phyloP scores from a whole-genome alignment of 176 grass and related monocot genomes.

The Thalia dealbata region DNA sequence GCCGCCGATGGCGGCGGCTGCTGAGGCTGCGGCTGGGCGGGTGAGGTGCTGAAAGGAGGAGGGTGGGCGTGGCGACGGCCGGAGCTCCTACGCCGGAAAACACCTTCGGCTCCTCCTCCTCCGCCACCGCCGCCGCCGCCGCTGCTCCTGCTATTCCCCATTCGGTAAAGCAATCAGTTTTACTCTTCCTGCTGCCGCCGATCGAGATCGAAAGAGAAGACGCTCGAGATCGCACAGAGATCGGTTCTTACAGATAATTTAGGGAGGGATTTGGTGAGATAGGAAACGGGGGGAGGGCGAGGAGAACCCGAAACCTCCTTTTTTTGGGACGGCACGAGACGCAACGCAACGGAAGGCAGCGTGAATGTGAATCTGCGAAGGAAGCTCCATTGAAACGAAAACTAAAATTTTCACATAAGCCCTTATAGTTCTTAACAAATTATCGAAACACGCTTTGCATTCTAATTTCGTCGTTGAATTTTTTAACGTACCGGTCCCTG shows the following conservation, averaged over 20 bases:
- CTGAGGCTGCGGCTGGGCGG: slow-evolving; percentile 24
- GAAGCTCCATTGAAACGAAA: no score
- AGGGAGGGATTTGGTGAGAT: not conserved
- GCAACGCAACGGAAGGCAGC: not conserved
- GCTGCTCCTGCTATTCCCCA: slow-evolving; percentile 2
- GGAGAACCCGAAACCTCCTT: no score
- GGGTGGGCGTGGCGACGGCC: slow-evolving; percentile 31
- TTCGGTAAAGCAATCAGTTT: not conserved
- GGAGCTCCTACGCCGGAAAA: slow-evolving; percentile 53
- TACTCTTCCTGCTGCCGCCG: not conserved
- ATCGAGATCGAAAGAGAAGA: not conserved
- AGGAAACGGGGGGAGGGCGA: not conserved
- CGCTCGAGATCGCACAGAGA: not conserved
- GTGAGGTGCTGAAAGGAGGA: slow-evolving; percentile 25
- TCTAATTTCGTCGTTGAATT: no score
- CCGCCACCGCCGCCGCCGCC: not conserved
- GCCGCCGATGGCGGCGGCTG: no score
- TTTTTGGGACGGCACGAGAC: not conserved
- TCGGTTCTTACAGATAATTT: not conserved
- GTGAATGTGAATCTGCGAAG: no score
- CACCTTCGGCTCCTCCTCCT: not conserved
- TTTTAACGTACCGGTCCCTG: no score
- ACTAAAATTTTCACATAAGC: not conserved
- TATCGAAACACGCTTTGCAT: no score
- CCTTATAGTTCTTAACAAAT: not conserved